phyloP scores from a whole-genome alignment of 208 protist species.

The Wallacemonas sp. region DNA sequence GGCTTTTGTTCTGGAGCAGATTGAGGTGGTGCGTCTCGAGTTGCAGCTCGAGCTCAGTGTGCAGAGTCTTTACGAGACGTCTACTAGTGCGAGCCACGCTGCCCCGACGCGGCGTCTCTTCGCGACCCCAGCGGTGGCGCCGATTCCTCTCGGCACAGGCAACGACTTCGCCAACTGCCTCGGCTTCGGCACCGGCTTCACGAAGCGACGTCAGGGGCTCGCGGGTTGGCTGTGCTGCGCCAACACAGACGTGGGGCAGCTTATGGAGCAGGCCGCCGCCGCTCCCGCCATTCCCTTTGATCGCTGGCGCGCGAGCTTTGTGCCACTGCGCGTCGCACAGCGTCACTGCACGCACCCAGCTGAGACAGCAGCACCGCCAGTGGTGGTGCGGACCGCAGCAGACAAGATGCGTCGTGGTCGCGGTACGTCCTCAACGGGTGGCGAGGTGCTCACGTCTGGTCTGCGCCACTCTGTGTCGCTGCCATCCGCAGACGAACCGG shows the following conservation, averaged over 20 bases:
- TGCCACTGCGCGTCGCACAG: constrained; percentile 55
- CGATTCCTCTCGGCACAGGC: constrained; percentile 78
- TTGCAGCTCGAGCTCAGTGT: constrained; percentile 33
- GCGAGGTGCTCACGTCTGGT: too few species aligned
- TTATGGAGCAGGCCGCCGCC: constrained; percentile 34
- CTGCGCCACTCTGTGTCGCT: too few species aligned
- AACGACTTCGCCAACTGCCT: constrained; percentile 86
- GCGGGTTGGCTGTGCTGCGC: constrained; percentile 22
- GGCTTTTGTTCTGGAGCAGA: constrained; percentile 74
- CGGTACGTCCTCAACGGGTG: too few species aligned
- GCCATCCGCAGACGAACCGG: too few species aligned
- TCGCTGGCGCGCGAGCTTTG: constrained; percentile 63
- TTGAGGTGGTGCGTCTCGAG: constrained; percentile 55
- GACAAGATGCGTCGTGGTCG: too few species aligned
- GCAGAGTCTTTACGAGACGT: not conserved
- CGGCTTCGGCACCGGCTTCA: constrained; percentile 72
- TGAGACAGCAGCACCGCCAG: too few species aligned
- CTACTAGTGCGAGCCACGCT: not conserved
- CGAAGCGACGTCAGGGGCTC: constrained; percentile 15
- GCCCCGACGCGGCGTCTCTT: constrained; percentile 21
- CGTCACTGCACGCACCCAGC: constrained; percentile 14
- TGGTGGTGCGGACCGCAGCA: not conserved
- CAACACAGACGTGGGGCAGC: constrained; percentile 36
- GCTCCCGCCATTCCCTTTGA: constrained; percentile 74
- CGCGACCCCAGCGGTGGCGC: constrained; percentile 69